Base-by-base conservation (phyloP, 2,329 filamentous ascomycete species). In the Monilinia aucupariae region DNA sequence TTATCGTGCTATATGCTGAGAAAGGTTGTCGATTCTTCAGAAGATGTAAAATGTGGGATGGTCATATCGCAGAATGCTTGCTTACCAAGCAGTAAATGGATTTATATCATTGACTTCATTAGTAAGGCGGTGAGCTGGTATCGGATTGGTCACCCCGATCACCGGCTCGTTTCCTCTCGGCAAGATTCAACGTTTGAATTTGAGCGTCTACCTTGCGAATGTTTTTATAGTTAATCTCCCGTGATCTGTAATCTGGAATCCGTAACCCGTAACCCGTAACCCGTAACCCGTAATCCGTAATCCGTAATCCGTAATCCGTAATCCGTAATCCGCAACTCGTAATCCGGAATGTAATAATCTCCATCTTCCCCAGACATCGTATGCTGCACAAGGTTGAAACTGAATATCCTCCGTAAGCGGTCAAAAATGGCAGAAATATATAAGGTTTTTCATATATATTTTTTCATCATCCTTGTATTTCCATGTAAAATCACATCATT, bases 1-100 rank as follows among this genome's bases (percentile, higher is more conserved):
- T 45, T 37, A n/a, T 39, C 12, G 15, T 30, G 41, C 22, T 20
- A 7, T 22, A 45, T 45, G n/a, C 8, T 45, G 8, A 12, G 34
- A 17, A 15, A 17, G 22, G 2, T 34, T 55, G 25, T 50, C 3
- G 20, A 41, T 27, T 43, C 13, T 12, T 45, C 27, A n/a, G n/a
- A n/a, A n/a, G n/a, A 53, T 30, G 48, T 10, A 50, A 25, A 56
- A 25, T 45, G 56, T 39, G 47, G 37, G 25, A 39, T 56, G 22
- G 37, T 34, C 22, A 47, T 9, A 25, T 34, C n/a, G 13, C n/a
- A 47, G 25, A 47, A 62, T n/a, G n/a, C n/a, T n/a, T 56, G 59
- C 56, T 61, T 56, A 62, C 59, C 56, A 62, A 62, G 50, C 59
- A 62, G 22, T 25, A 30, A 22, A 15, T 10, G 48, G 41, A 34